Evolutionary conservation across 2,329 filamentous ascomycete genomes (phyloP), one percentile per base, ranked within the genome.

Genomic region (Trichoderma harzianum): DNA sequence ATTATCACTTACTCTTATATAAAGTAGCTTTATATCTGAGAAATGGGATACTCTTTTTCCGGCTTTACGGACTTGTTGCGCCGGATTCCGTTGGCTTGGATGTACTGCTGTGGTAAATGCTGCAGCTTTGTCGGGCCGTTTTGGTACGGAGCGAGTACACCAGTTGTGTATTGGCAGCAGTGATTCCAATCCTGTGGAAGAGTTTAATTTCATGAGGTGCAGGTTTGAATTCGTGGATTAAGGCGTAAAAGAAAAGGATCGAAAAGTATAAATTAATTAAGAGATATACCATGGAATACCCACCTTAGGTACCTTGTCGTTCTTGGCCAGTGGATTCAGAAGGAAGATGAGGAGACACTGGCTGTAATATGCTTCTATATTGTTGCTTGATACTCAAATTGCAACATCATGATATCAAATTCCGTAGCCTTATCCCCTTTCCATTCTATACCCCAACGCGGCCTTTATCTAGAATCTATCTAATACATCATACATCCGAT

Each of bases 401-500:
- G 11, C n/a, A 51, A 5, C 21, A 51, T 21, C 21, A 24, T 24
- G 47, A 53, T 53, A 3, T 14, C 21, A 24, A 21, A 24, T 24
- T 7, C 1, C 12, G 21, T 14, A 53, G 47, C 4, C 14, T 28
- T 5, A 12, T 57, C 8, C 14, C 26, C 11, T 18, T 1, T 57
- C 47, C 24, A 53, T 24, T 53, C 47, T 24, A 53, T 14, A 14
- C 21, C 47, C 11, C 12, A 53, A 53, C n/a, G 21, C 0, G 2
- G 21, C 5, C n/a, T 24, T 28, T 34, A 14, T 58, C 47, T 36
- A 24, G 39, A 10, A 16, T 5, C 11, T 14, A 26, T n/a, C 2
- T 4, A 60, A 3, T 16, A 11, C 5, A 12, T 36, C 34, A 73
- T 39, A 73, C 55, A 61, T 79, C 78, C 3, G 78, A 73, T 18